Evolutionary conservation across 306 rosid species (phyloP), one percentile per base, ranked within the genome.

Genomic region (Quercus cerris): DNA sequence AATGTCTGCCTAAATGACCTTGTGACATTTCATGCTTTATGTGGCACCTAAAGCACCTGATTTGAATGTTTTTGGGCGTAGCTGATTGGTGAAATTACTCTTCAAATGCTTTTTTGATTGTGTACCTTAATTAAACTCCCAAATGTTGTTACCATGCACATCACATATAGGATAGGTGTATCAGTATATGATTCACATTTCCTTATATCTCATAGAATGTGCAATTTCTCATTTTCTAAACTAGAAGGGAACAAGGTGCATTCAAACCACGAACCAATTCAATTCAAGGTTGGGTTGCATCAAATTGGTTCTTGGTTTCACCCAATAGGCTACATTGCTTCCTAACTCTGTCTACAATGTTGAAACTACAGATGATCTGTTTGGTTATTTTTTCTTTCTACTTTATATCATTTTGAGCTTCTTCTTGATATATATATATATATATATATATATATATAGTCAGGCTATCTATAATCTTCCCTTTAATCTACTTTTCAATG

Each of bases 401-500:
- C 63, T 71, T 71, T 73, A 51, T 69, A 30, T 64, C 22, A 49
- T 64, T 73, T 71, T 67, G 64, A 49, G 59, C 52, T 77, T 81
- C 73, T 73, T 55, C 62, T 0, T 73, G 58, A 62, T 38, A 8
- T 28, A 23, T 23, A 23, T 23, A 23, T 38, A 8, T 28, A 23
- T 23, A 23, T 23, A 23, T 38, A 8, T 28, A 35, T 49, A 22
- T 49, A 4, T 77, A 28, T 71, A 63, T 72, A 58, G 30, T 33
- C 33, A 51, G 76, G 69, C 80, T 73, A 76, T 77, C 73, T 74
- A 76, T 19, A 54, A 38, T 70, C 30, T 74, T 51, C 55, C 51
- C 64, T 27, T 75, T 70, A 62, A 82, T 85, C 49, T 28, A 38
- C 73, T 63, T 70, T 61, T 56, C 62, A 74, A 63, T 88, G 87